A percentile compares a stretch with the other conserved stretches of the same genome.
Conservation (phyloP, 306 rosid genomes). For the Bauhinia variegata region DNA sequence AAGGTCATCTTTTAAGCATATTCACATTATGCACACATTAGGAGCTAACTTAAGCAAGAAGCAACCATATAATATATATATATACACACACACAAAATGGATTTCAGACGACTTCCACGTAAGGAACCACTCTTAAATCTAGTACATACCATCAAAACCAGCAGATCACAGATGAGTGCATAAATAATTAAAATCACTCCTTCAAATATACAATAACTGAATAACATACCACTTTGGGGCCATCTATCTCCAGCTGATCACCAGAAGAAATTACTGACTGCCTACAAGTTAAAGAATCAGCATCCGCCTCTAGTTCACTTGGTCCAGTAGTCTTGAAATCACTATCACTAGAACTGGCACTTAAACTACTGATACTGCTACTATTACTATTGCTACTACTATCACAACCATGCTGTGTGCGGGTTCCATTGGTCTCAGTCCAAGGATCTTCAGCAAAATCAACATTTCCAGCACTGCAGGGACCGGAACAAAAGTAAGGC, state of each 20-base stretch:
- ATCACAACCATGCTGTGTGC: slow-evolving; percentile 68
- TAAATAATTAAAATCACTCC: slow-evolving; percentile 9
- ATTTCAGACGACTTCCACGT: slow-evolving; percentile 15
- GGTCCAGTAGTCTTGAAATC: slow-evolving; percentile 76
- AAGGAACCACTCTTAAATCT: slow-evolving; percentile 1
- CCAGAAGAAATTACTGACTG: slow-evolving; percentile 76
- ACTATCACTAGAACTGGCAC: slow-evolving; percentile 90
- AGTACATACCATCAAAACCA: not conserved
- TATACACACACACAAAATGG: slow-evolving; percentile 24
- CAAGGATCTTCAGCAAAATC: slow-evolving; percentile 70
- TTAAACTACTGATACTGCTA: slow-evolving; percentile 91
- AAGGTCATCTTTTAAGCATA: slow-evolving; percentile 12
- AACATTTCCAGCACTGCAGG: slow-evolving; percentile 76
- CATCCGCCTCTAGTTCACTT: slow-evolving; percentile 94
- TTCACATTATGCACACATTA: slow-evolving; percentile 8
- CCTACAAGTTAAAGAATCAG: slow-evolving; percentile 91
- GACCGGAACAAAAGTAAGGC: slow-evolving; percentile 39
- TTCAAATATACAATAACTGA: slow-evolving; percentile 33
- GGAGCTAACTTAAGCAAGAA: slow-evolving; percentile 11
- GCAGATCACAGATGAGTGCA: slow-evolving; percentile 13
- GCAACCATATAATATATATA: slow-evolving; percentile 19
- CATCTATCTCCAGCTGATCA: slow-evolving; percentile 67
- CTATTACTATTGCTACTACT: slow-evolving; percentile 95
- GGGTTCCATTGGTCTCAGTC: slow-evolving; percentile 65
- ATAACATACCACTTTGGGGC: slow-evolving; percentile 73